Evolutionary conservation across 768 basidiomycete species (phyloP).

Genomic region (Leccinum uliginosum): DNA sequence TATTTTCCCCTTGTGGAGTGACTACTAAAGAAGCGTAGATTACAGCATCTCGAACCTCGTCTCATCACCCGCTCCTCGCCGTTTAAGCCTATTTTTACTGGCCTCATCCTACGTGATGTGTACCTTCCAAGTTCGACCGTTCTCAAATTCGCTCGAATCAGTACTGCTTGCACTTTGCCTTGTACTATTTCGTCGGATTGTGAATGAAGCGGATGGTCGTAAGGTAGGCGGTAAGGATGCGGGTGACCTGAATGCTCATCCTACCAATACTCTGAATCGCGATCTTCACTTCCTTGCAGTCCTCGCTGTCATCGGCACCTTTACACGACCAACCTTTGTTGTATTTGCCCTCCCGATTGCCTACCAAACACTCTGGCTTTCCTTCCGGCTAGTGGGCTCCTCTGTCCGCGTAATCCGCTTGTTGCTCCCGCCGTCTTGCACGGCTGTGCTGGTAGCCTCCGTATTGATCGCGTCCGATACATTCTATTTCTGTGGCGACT

Average conservation of each 20-base stretch:
- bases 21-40: slow-evolving; percentile 19
- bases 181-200: slow-evolving; percentile 20
- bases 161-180: slow-evolving; percentile 29
- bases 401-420: neutral
- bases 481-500: slow-evolving; percentile 29
- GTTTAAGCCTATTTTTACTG: slow-evolving; percentile 25
- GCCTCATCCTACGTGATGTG: slow-evolving; percentile 35
- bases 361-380: slow-evolving; percentile 21
- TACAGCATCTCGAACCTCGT: slow-evolving; percentile 22
- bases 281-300: slow-evolving; percentile 25
- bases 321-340: slow-evolving; percentile 35
- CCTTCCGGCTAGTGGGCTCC: slow-evolving; percentile 11
- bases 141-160: slow-evolving; percentile 37
- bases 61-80: slow-evolving; percentile 14
- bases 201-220: neutral
- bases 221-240: neutral
- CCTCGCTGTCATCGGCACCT: slow-evolving; percentile 27
- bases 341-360: slow-evolving; percentile 32
- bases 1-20: neutral
- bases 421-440: slow-evolving; percentile 20
- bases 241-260: neutral
- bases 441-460: slow-evolving; percentile 12
- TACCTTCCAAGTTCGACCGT: slow-evolving; percentile 38
- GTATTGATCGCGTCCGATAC: slow-evolving; percentile 29
- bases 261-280: slow-evolving; percentile 1